Evolutionary conservation across 2,329 filamentous ascomycete genomes (phyloP).

Genomic region (Rhynchosporium graminicola): DNA sequence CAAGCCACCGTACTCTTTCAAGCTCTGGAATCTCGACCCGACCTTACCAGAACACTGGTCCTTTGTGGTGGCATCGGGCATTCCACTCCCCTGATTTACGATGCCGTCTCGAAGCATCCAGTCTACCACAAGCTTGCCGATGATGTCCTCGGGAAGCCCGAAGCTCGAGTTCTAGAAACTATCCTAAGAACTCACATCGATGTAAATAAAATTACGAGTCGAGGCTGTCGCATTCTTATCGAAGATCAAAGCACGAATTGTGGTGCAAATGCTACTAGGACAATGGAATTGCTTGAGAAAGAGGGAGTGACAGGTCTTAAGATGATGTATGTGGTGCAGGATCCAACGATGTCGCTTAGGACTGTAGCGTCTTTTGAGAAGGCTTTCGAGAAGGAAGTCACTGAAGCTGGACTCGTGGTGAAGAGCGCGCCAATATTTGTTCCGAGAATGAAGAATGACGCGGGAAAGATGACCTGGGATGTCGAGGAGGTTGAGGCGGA

Average conservation of each 20-base stretch:
- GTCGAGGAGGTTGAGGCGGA: constrained; percentile 16
- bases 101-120: constrained; percentile 42
- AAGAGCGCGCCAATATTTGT: constrained; percentile 41
- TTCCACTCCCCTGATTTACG: constrained; percentile 47
- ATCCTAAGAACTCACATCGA: constrained; percentile 42
- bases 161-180: constrained; percentile 44
- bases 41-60: constrained; percentile 42
- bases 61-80: constrained; percentile 50
- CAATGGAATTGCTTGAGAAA: constrained; percentile 41
- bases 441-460: constrained; percentile 26
- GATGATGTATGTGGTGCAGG: constrained; percentile 45
- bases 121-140: constrained; percentile 35
- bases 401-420: constrained; percentile 31
- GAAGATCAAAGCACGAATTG: constrained; percentile 50
- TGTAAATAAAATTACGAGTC: constrained; percentile 33
- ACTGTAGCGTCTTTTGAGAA: constrained; percentile 47
- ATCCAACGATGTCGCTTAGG: constrained; percentile 48
- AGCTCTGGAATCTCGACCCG: constrained; percentile 37
- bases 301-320: constrained; percentile 9
- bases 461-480: constrained; percentile 20
- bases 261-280: constrained; percentile 46
- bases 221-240: constrained; percentile 41
- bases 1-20: constrained; percentile 42
- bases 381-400: constrained; percentile 38
- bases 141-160: constrained; percentile 42